Evolutionary conservation across 805 yeast species (phyloP).

Genomic region (Osmozyma mogii): DNA sequence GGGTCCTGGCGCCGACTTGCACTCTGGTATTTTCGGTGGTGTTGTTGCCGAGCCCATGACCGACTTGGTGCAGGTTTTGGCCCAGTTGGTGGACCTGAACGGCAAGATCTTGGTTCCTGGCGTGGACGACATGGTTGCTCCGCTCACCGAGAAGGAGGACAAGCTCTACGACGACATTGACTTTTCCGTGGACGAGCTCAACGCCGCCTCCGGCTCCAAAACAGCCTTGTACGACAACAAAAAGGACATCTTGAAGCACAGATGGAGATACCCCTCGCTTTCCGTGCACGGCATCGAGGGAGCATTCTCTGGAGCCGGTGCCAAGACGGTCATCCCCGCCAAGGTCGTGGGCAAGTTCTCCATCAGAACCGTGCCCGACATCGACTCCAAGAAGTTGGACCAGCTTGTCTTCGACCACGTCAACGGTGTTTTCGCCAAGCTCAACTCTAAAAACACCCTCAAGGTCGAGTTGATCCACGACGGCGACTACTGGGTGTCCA

Average conservation of each 20-base stretch:
- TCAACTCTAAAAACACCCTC: conserved; percentile 71
- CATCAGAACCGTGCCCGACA: conserved; percentile 95
- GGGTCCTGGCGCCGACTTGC: conserved; percentile 97
- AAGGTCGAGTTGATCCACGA: conserved; percentile 78
- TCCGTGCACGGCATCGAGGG: conserved; percentile 97
- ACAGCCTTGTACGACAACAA: conserved; percentile 72
- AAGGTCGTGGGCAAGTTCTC: conserved; percentile 92
- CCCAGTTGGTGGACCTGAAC: conserved; percentile 66
- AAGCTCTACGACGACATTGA: conserved; percentile 78
- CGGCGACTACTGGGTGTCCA: conserved; percentile 94
- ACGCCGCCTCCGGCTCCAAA: conserved; percentile 81
- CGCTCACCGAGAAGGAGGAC: conserved; percentile 74
- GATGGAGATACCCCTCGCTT: conserved; percentile 98
- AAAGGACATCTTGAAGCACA: conserved; percentile 86
- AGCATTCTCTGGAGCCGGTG: conserved; percentile 91
- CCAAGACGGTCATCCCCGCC: conserved; percentile 97
- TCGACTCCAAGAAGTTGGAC: conserved; percentile 72
- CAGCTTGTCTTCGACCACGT: conserved; percentile 68
- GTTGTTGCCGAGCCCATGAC: conserved; percentile 96
- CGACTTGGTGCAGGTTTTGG: conserved; percentile 73
- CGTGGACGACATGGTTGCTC: conserved; percentile 89
- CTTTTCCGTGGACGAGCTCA: conserved; percentile 75
- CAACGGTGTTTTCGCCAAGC: conserved; percentile 52
- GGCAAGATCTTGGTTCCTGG: conserved; percentile 90
- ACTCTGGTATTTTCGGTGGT: conserved; percentile 97